Percentiles rank a stretch among this genome's conserved stretches.
Conservation (phyloP, 2,329 filamentous ascomycete species). For the Fusarium austroafricanum region DNA sequence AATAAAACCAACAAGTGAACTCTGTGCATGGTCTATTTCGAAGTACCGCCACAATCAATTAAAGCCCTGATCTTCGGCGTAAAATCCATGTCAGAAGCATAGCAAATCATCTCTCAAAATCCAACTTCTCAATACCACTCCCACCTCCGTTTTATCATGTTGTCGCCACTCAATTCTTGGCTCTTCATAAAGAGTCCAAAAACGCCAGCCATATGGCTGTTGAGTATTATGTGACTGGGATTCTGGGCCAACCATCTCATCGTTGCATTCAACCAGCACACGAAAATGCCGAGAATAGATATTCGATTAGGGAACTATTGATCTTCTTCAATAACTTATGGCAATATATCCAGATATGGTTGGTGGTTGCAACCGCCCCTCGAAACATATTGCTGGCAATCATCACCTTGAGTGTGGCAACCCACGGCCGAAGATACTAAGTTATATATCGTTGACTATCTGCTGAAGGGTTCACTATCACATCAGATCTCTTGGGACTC, state of each 20-base stretch:
- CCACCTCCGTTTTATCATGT: not conserved
- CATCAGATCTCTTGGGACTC: not conserved
- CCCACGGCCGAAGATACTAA: not conserved
- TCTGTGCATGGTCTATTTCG: too few relatives aligned
- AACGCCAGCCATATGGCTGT: not conserved
- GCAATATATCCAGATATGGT: constrained; percentile 9
- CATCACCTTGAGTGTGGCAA: not conserved
- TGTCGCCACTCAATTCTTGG: not conserved
- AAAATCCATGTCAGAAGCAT: not conserved
- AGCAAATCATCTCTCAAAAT: constrained; percentile 18
- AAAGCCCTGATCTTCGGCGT: not conserved
- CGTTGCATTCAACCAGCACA: constrained; percentile 1
- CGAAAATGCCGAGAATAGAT: constrained; percentile 6
- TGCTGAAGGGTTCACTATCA: not conserved
- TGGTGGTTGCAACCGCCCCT: constrained; percentile 9
- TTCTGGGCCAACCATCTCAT: constrained; percentile 15
- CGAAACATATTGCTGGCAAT: constrained; percentile 11
- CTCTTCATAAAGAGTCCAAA: not conserved
- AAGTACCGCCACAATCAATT: not conserved
- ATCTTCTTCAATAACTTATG: constrained; percentile 5
- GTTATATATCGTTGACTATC: not conserved
- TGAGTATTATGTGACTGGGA: constrained; percentile 3
- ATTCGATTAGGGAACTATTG: not conserved
- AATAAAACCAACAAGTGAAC: not conserved
- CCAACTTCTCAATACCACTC: not conserved